phyloP scores from a whole-genome alignment of 768 basidiomycete genomes.

The Tricholoma matsutake region DNA sequence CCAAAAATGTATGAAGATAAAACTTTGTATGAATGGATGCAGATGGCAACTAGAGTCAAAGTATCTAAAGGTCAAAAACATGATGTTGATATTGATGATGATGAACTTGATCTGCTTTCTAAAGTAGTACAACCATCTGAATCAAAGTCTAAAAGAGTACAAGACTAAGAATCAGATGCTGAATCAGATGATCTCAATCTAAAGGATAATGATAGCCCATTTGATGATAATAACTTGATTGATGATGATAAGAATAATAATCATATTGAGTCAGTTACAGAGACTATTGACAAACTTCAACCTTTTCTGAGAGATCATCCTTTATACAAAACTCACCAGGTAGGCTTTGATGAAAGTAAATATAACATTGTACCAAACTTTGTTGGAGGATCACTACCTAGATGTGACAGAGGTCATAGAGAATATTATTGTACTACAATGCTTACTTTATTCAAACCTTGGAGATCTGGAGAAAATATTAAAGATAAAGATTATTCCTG shows the following conservation, averaged over 20 bases:
- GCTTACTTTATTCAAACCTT: too few species aligned
- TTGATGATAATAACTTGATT: too few species aligned
- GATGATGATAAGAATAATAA: background rate
- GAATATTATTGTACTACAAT: slow-evolving; percentile 31
- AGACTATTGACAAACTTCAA: background rate
- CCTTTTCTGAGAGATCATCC: background rate
- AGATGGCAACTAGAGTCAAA: background rate
- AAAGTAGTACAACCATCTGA: background rate
- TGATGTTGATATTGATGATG: background rate
- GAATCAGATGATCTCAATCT: background rate
- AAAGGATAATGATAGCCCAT: background rate
- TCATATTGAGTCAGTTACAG: background rate
- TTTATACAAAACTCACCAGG: background rate
- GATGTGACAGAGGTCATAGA: slow-evolving; percentile 26
- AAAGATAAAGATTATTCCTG: slow-evolving; percentile 17
- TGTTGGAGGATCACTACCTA: slow-evolving; percentile 23
- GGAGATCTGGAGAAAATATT: slow-evolving; percentile 23
- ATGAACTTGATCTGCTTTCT: background rate
- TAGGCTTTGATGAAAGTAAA: background rate
- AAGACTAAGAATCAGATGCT: background rate
- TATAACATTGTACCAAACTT: slow-evolving; percentile 20
- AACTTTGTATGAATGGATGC: background rate
- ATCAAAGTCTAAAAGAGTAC: background rate
- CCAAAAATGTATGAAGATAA: background rate
- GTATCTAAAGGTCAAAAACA: background rate